A percentile compares a stretch with the other conserved stretches of the same genome.
Conservation (phyloP, 1,284 basidiomycete species). For the Pseudozyma sp. region DNA sequence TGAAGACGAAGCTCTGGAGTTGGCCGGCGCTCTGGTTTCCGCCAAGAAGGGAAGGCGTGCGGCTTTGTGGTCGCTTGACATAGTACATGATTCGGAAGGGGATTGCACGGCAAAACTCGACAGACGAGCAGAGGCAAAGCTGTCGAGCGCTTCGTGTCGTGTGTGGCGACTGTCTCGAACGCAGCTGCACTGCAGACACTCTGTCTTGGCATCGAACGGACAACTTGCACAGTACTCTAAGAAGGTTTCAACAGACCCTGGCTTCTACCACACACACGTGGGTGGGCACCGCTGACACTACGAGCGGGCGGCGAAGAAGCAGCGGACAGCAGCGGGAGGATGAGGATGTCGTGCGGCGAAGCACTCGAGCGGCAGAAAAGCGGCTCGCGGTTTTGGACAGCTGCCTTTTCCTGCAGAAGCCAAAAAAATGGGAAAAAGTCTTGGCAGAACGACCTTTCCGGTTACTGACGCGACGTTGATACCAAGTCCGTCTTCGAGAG, state of each 20-base stretch:
- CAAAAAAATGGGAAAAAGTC: not conserved
- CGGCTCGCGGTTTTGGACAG: conserved; percentile 17
- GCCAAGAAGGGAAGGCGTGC: too few species aligned
- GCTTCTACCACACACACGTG: too few species aligned
- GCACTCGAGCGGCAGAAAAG: not conserved
- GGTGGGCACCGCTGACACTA: too few species aligned
- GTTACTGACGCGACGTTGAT: not conserved
- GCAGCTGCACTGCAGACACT: not conserved
- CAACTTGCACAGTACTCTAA: conserved; percentile 8
- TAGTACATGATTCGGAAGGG: too few species aligned
- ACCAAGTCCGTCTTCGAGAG: too few species aligned
- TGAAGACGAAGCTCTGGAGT: too few species aligned
- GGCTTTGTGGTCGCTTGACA: too few species aligned
- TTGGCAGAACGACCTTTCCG: conserved; percentile 24
- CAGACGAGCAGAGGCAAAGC: not conserved
- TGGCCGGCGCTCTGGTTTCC: too few species aligned
- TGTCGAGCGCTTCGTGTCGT: conserved; percentile 2
- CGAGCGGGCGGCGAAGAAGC: not conserved
- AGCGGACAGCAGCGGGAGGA: not conserved
- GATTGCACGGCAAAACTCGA: not conserved
- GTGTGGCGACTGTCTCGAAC: conserved; percentile 2
- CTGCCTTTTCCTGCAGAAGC: conserved; percentile 1
- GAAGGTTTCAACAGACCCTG: not conserved
- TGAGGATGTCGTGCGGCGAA: conserved; percentile 12
- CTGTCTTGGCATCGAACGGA: conserved; percentile 1